phyloP scores from a whole-genome alignment of 345 rosid genomes.

The Heritiera fomes region DNA sequence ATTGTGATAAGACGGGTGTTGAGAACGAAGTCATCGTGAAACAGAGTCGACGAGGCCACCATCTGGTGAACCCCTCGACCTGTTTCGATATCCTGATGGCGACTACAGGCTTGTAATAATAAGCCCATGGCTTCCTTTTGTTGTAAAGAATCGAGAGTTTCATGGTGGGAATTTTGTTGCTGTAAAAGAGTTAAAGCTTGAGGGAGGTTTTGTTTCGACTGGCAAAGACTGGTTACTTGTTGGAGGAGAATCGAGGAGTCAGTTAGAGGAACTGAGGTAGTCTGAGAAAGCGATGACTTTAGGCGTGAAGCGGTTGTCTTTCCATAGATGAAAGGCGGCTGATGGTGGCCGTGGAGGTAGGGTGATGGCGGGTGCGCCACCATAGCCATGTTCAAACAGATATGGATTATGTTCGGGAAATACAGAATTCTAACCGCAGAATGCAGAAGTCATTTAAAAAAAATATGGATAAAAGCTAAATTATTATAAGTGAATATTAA shows the following conservation, averaged over 20 bases:
- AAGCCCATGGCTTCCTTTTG: conserved; percentile 49
- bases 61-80: conserved; percentile 54
- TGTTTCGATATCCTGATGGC: conserved; percentile 39
- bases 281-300: conserved; percentile 20
- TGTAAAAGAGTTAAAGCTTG: conserved; percentile 39
- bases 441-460: too few relatives aligned
- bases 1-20: conserved; percentile 53
- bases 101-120: conserved; percentile 53
- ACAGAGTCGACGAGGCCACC: conserved; percentile 42
- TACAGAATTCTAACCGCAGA: background rate
- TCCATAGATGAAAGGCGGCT: background rate
- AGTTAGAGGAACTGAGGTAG: conserved; percentile 1
- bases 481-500: too few relatives aligned
- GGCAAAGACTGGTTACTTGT: conserved; percentile 41
- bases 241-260: conserved; percentile 23
- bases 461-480: too few relatives aligned
- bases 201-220: conserved; percentile 40
- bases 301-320: background rate
- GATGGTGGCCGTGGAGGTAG: conserved; percentile 9
- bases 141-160: conserved; percentile 24
- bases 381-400: conserved; percentile 8
- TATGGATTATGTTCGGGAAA: background rate
- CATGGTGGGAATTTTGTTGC: conserved; percentile 15
- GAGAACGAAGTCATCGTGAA: conserved; percentile 48
- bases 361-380: conserved; percentile 2